Evolutionary conservation across 2,329 filamentous ascomycete genomes (phyloP), one percentile per base, ranked within the genome.

Genomic region (Zymoseptoria ardabiliae): DNA sequence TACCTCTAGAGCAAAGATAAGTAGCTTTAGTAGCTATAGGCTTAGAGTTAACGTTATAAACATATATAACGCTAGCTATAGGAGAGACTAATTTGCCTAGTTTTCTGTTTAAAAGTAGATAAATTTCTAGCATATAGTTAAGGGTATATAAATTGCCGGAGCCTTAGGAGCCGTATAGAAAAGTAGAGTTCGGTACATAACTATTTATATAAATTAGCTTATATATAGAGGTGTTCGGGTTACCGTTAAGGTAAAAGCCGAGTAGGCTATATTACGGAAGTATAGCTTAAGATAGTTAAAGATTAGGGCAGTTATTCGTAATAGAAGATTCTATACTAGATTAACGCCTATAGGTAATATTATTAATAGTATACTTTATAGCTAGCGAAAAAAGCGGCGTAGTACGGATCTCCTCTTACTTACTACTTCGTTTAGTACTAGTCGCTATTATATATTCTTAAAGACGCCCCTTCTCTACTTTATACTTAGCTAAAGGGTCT

Each of bases 131-230:
- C 54, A 87, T 73, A 64, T 80, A 84, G 0, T 81, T 80, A 2
- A 85, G 72, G 0, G 84, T 85, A 59, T 87, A 82, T 20, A 79
- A 82, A 65, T 87, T 87, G 0, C 85, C 85, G 50, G n/a, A n/a
- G 0, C 84, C 85, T 65, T 87, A 84, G 1, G 81, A 81, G 1
- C 85, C 85, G 60, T 85, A 87, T 19, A 87, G 82, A 67, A 87
- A 87, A 0, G 79, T 75, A 0, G 82, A 85, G 63, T 78, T 83
- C 0, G 84, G 84, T 0, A 77, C 74, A 23, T 82, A 78, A 1
- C 79, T 78, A 63, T 86, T 86, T 20, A 81, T 66, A 25, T 80
- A 76, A 1, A 82, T 63, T 0, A 69, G 69, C 55, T 73, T 66
- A 1, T 56, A 22, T 1, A 56, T 6, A 5, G 21, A 55, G 41